phyloP scores from a whole-genome alignment of 192 early-diverging fungal genomes.

The Entomortierella beljakovae region DNA sequence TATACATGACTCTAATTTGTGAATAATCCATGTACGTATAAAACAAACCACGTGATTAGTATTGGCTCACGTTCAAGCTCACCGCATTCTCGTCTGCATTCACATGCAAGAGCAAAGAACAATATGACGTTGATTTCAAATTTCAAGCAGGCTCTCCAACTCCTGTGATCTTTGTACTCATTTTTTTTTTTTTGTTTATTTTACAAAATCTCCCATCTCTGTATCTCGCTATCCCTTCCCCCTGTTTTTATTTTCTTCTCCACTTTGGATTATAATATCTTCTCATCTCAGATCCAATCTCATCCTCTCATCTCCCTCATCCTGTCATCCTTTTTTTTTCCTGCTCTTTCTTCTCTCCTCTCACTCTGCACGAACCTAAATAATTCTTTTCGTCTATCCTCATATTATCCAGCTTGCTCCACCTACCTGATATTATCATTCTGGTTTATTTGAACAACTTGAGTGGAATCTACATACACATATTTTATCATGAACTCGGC shows the following conservation, averaged over 20 bases:
- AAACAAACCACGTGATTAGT: too few relatives aligned
- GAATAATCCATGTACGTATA: too few relatives aligned
- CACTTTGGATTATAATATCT: neutral
- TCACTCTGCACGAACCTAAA: too few relatives aligned
- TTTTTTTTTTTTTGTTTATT: neutral
- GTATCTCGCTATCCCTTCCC: neutral
- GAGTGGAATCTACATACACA: neutral
- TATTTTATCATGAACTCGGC: conserved; percentile 30
- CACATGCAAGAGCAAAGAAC: too few relatives aligned
- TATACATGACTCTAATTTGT: too few relatives aligned
- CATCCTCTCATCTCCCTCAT: neutral
- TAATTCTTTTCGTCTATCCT: neutral
- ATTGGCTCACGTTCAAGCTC: too few relatives aligned
- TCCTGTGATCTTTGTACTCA: neutral
- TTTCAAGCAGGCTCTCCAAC: neutral
- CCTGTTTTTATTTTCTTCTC: neutral
- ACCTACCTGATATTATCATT: neutral
- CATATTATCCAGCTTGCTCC: neutral
- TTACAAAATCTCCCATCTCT: neutral
- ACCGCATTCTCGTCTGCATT: too few relatives aligned
- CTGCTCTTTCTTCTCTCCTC: neutral
- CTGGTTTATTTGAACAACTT: neutral
- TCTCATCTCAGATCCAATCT: neutral
- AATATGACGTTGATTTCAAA: too few relatives aligned
- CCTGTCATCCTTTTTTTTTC: neutral